Percentiles rank a stretch among this genome's conserved stretches.
These are phyloP conservation scores for Kwoniella europaea DNA, from an alignment of 768 basidiomycete genomes.

Conservation along the genomic window DNA sequence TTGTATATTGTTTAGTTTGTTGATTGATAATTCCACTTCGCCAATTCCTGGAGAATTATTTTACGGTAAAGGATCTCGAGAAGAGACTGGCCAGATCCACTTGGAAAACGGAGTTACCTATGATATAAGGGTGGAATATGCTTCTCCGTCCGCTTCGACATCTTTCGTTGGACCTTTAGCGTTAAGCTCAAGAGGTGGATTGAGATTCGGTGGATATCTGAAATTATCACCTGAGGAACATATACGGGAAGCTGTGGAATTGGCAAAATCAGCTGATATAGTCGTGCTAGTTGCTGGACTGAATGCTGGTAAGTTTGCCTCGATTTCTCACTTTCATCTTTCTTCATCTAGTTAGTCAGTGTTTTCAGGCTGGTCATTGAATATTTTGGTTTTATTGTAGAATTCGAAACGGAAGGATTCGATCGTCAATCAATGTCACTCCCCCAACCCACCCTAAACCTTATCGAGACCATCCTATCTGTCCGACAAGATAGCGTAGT, in stretches of 20 bases:
- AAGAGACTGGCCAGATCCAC: constrained; percentile 22
- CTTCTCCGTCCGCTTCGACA: constrained; percentile 36
- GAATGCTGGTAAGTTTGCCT: constrained; percentile 41
- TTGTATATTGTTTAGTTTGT: neutral
- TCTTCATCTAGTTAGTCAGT: too few species aligned
- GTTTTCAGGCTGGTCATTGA: too few species aligned
- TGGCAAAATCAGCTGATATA: constrained; percentile 62
- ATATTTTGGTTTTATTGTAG: constrained; percentile 31
- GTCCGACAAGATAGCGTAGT: constrained; percentile 34
- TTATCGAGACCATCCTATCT: constrained; percentile 43
- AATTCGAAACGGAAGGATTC: constrained; percentile 79
- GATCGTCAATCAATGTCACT: constrained; percentile 66
- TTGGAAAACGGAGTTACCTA: constrained; percentile 28
- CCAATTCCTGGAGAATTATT: constrained; percentile 33
- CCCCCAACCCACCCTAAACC: constrained; percentile 34
- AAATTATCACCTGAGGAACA: constrained; percentile 36
- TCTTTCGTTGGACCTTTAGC: constrained; percentile 35
- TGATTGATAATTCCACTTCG: constrained; percentile 41
- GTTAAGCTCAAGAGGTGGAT: constrained; percentile 31
- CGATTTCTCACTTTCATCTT: too few species aligned
- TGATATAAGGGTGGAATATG: constrained; percentile 31
- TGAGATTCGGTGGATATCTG: constrained; percentile 33
- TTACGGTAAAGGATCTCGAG: constrained; percentile 30
- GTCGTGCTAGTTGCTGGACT: constrained; percentile 6
- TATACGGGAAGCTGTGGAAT: constrained; percentile 46